Conservation (phyloP, 2,329 filamentous ascomycete genomes). For the Microcyclospora tardicrescens region DNA sequence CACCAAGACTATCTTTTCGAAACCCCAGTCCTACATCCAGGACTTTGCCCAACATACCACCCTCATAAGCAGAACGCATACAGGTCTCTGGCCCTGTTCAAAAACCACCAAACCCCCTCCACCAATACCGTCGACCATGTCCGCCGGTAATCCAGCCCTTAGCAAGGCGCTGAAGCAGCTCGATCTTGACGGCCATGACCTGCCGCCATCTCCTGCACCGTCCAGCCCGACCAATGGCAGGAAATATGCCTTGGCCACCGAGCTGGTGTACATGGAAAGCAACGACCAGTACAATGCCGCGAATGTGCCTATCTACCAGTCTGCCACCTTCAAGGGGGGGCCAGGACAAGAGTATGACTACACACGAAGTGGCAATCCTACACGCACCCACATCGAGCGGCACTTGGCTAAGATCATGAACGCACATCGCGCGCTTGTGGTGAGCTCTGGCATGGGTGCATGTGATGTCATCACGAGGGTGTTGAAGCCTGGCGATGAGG, state of each 20-base stretch:
- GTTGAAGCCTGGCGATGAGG: slow-evolving; percentile 84
- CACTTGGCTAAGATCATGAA: slow-evolving; percentile 99
- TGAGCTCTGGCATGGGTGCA: slow-evolving; percentile 94
- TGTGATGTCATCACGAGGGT: slow-evolving; percentile 91
- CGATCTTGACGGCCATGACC: slow-evolving; percentile 69
- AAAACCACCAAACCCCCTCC: slow-evolving; percentile 18
- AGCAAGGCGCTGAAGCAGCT: slow-evolving; percentile 38
- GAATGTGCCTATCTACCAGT: slow-evolving; percentile 94
- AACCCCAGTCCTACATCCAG: neutral
- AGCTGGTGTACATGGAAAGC: slow-evolving; percentile 90
- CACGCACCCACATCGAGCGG: slow-evolving; percentile 85
- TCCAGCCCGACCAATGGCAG: slow-evolving; percentile 78
- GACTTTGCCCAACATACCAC: slow-evolving; percentile 17
- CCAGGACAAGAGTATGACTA: slow-evolving; percentile 91
- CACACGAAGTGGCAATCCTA: slow-evolving; percentile 93
- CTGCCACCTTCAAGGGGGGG: slow-evolving; percentile 88
- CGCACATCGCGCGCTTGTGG: slow-evolving; percentile 76
- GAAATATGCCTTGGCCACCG: slow-evolving; percentile 87
- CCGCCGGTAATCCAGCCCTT: slow-evolving; percentile 10
- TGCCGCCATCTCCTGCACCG: slow-evolving; percentile 84
- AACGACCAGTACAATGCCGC: slow-evolving; percentile 96
- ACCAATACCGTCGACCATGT: slow-evolving; percentile 11
- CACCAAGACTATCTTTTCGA: neutral
- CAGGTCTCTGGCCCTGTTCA: slow-evolving; percentile 20
- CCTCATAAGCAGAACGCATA: slow-evolving; percentile 11